Base-by-base conservation (phyloP, 176 grass and related monocot genomes). In the Elaeis guineensis region DNA sequence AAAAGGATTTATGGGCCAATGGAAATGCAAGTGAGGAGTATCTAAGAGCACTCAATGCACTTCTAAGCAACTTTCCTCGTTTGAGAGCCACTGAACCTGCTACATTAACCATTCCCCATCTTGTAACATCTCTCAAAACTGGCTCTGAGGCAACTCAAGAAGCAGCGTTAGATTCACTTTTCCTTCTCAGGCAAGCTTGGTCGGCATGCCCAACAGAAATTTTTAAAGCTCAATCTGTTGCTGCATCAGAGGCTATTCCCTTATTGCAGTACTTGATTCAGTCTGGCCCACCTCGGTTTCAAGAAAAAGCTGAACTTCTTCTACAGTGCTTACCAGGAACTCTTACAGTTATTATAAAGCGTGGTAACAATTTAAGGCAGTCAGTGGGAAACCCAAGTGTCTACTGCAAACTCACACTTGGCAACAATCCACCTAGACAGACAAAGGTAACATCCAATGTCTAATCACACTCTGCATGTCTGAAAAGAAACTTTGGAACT, bases 141-240 rank as follows among this genome's bases (percentile, higher is more conserved):
- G 94, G 94, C 50, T 92, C 94, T 50, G 94, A 98, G 59, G 81
- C 89, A 60, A 86, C 94, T 72, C 94, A 98, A 78, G 94, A 98
- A 78, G 94, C 94, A 58, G 84, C 94, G 61, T 77, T 98, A 12
- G 94, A 98, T 80, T 89, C 94, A 60, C 79, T 98, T 49, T 98
- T 89, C 80, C 79, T 98, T 75, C 85, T 98, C 32, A 89, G 87
- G 64, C 94, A 98, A 85, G 94, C 94, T 54, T 98, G 94, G 94
- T 72, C 84, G 21, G 87, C 89, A 69, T 98, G 94, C 69, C 82
- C 94, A 64, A 75, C 67, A 22, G 94, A 98, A 78, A 84, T 98
- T 58, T 98, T 93, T 63, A 98, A 98, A 70, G 94, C 94, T 67
- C 94, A 98, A 64, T 93, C 94, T 17, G 88, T 93, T 69, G 84